phyloP scores from a whole-genome alignment of 2,329 filamentous ascomycete genomes.

The Incumbomyces delicatus region DNA sequence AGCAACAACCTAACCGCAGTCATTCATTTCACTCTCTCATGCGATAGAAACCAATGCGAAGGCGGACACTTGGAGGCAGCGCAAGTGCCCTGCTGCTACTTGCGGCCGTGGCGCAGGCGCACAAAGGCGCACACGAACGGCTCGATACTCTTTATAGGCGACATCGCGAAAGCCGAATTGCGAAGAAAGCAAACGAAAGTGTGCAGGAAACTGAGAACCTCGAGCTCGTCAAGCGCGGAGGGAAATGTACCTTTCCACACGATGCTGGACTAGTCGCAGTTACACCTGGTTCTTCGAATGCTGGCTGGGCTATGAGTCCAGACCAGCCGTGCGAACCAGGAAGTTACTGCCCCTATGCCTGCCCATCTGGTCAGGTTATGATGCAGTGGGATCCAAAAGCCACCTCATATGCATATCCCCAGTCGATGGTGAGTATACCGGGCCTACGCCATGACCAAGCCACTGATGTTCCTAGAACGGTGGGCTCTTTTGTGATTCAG shows the following conservation, averaged over 20 bases:
- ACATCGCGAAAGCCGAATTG: conserved; percentile 25
- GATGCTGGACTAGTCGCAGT: conserved; percentile 58
- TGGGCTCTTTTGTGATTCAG: conserved; percentile 60
- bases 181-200: neutral
- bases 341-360: conserved; percentile 67
- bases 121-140: conserved; percentile 21
- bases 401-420: conserved; percentile 55
- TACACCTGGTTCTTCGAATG: conserved; percentile 55
- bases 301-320: conserved; percentile 70
- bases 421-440: conserved; percentile 55
- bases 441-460: neutral
- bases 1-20: neutral
- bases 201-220: neutral
- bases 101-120: conserved; percentile 23
- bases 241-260: conserved; percentile 55
- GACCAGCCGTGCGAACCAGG: conserved; percentile 59
- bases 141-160: conserved; percentile 27
- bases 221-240: conserved; percentile 43
- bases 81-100: conserved; percentile 27
- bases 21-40: conserved; percentile 11
- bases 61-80: neutral
- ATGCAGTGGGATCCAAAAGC: conserved; percentile 68
- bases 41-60: conserved; percentile 3
- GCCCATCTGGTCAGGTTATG: conserved; percentile 65
- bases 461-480: conserved; percentile 47